Evolutionary conservation across 352 stramenopile genomes (phyloP), one percentile per base, ranked within the genome.

Genomic region (Globisporangium iwayamae): DNA sequence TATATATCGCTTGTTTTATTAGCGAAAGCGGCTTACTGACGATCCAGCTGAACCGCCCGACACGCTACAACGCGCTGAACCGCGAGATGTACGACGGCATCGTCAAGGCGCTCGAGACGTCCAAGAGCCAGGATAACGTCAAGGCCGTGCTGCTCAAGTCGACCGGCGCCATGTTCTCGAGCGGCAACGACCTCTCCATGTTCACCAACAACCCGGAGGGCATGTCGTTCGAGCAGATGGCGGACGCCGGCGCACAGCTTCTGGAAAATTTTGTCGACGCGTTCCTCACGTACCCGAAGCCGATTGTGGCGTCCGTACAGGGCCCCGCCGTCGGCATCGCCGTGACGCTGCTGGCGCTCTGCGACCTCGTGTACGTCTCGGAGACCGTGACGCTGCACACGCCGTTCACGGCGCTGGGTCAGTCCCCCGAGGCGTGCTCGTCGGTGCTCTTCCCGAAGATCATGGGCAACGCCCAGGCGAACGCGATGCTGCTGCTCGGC

Each of bases 341-440:
- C 6, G 88, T 94, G 20, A 98, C 91, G 10, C 74, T 96, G 16
- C 75, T 98, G 11, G 79, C 75, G 13, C 85, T 97, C 47, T 96
- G 87, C 50, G 94, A 98, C 67, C 61, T 97, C 5, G 87, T 97
- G 41, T 97, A 97, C 70, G 83, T 89, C 52, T 89, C 83, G n/a
- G 78, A 93, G 47, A 82, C 69, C 2, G 83, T 88, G 16, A 97
- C 87, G 25, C 94, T 98, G 73, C 91, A 95, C 73, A 97, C 91
- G 38, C 94, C 91, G 18, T 98, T 98, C 76, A 96, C 89, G 48
- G 74, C 85, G 34, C 72, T 98, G 10, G 93, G 91, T 0, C 85
- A 97, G 62, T 85, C 90, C 3, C 93, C 93, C 0, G 93, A 98
- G 66, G 86, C 91, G n/a, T 96, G 89, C 64, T 96, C 85, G 61